Evolutionary conservation across 805 yeast species (phyloP).

Genomic region (Pichia scutulata): DNA sequence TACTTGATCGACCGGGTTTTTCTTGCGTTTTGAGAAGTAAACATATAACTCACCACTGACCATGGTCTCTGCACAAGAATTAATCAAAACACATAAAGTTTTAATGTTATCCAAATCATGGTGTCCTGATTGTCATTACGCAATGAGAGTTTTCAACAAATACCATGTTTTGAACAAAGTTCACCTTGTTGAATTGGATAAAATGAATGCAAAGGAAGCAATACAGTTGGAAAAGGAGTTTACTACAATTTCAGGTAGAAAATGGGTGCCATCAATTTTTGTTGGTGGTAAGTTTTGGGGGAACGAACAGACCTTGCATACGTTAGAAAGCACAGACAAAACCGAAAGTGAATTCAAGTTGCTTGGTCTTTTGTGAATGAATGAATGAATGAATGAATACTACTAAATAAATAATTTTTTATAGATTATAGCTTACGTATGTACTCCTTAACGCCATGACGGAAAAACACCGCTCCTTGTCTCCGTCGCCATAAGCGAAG

Average conservation of each 20-base stretch:
- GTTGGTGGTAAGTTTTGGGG: constrained; percentile 54
- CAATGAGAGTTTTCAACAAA: constrained; percentile 46
- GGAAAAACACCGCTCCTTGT: too few relatives aligned
- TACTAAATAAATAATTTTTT: too few relatives aligned
- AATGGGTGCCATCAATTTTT: constrained; percentile 66
- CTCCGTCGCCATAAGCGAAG: background rate
- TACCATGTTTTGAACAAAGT: constrained; percentile 44
- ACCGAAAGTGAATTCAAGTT: constrained; percentile 30
- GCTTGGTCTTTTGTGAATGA: constrained; percentile 23
- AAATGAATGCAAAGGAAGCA: constrained; percentile 44
- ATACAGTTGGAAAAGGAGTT: constrained; percentile 45
- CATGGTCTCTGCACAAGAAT: constrained; percentile 34
- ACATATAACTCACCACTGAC: background rate
- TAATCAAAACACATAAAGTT: constrained; percentile 39
- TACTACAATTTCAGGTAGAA: constrained; percentile 47
- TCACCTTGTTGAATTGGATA: constrained; percentile 54
- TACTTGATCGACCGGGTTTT: too few relatives aligned
- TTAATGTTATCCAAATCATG: constrained; percentile 62
- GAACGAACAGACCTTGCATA: constrained; percentile 41
- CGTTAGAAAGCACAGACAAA: constrained; percentile 28
- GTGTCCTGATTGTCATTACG: constrained; percentile 75
- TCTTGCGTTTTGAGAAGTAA: background rate
- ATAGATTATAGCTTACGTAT: too few relatives aligned
- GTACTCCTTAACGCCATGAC: background rate
- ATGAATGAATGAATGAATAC: too few relatives aligned